phyloP scores from a whole-genome alignment of 192 early-diverging fungal genomes.

The Backusella australiensis region DNA sequence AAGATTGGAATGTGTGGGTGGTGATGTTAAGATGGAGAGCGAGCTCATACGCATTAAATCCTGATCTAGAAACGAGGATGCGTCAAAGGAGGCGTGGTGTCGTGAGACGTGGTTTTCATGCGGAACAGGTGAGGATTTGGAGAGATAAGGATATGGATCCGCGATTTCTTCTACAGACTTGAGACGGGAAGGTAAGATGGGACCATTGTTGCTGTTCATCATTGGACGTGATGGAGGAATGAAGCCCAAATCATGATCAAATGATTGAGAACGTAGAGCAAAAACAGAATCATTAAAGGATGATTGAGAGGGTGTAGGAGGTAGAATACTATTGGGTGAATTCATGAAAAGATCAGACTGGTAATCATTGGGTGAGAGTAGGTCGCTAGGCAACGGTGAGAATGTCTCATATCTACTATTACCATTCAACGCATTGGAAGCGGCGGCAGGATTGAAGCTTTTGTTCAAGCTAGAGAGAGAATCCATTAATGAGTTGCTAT shows the following conservation, averaged over 20 bases:
- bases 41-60: slow-evolving; percentile 13
- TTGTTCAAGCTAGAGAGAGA: background rate
- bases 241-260: slow-evolving; percentile 35
- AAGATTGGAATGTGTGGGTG: background rate
- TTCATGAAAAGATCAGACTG: slow-evolving; percentile 21
- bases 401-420: slow-evolving; percentile 26
- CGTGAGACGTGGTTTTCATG: background rate
- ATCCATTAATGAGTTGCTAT: slow-evolving; percentile 45
- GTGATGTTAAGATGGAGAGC: background rate
- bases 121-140: slow-evolving; percentile 5
- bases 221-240: background rate
- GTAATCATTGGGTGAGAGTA: slow-evolving; percentile 46
- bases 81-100: background rate
- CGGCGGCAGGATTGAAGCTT: slow-evolving; percentile 1
- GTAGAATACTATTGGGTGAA: background rate
- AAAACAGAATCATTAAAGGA: slow-evolving; percentile 43
- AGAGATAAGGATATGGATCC: slow-evolving; percentile 6
- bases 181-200: background rate
- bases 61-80: background rate
- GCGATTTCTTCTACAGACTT: background rate
- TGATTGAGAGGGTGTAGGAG: slow-evolving; percentile 10
- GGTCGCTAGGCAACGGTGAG: slow-evolving; percentile 49
- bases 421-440: slow-evolving; percentile 8
- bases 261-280: slow-evolving; percentile 32
- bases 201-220: background rate